Evolutionary conservation across 148 eudicot species (phyloP).

Genomic region (Silene latifolia): DNA sequence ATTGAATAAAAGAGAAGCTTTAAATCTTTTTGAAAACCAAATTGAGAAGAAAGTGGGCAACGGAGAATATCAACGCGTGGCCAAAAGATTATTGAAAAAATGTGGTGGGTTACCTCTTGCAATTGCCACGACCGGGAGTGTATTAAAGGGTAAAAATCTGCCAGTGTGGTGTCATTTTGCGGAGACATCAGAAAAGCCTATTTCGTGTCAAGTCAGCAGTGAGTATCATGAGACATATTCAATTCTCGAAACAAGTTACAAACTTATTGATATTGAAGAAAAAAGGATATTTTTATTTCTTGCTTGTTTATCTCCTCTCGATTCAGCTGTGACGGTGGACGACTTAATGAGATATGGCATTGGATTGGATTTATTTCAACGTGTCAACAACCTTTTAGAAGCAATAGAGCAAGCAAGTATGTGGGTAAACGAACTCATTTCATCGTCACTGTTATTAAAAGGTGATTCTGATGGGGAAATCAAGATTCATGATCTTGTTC

Average conservation of each 20-base stretch:
- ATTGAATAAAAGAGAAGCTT: not conserved
- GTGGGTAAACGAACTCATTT: conserved; percentile 21
- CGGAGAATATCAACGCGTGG: not conserved
- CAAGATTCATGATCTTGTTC: conserved; percentile 26
- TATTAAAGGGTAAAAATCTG: not conserved
- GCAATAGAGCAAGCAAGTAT: conserved; percentile 14
- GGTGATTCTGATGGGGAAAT: not conserved
- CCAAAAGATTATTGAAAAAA: not conserved
- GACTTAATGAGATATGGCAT: conserved; percentile 24
- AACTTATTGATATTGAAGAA: conserved; percentile 17
- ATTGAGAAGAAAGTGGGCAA: not conserved
- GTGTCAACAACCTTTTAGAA: not conserved
- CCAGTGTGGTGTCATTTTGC: conserved; percentile 11
- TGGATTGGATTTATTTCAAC: conserved; percentile 17
- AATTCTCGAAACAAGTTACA: conserved; percentile 18
- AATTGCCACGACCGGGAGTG: conserved; percentile 6
- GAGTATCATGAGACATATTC: conserved; percentile 1
- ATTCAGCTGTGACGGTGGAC: not conserved
- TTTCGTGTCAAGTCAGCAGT: conserved; percentile 1
- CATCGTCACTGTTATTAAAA: conserved; percentile 13
- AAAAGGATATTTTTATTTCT: conserved; percentile 18
- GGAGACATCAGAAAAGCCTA: not conserved
- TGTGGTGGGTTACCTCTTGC: conserved; percentile 23
- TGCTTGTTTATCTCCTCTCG: conserved; percentile 19
- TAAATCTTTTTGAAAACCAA: conserved; percentile 1